A percentile compares a stretch with the other conserved stretches of the same genome.
These are phyloP conservation scores for Pyrenula aspistea DNA, from an alignment of 495 filamentous ascomycete genomes.

Conservation along the genomic window DNA sequence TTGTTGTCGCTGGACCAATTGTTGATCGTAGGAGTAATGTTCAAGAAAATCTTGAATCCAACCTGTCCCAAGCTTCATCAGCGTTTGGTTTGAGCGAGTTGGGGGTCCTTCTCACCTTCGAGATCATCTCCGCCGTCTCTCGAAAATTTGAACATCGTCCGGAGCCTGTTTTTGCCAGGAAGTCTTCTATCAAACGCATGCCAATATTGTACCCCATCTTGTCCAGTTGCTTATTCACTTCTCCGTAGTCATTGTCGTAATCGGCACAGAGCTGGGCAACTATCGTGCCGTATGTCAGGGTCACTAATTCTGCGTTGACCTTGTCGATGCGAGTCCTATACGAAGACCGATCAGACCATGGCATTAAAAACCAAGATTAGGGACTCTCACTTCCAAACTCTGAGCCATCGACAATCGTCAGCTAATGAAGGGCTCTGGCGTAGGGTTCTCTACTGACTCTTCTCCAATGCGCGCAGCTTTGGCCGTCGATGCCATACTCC, in stretches of 20 bases:
- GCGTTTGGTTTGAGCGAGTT: neutral
- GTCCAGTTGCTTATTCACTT: conserved; percentile 92
- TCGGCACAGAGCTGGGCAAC: conserved; percentile 94
- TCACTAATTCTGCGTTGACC: conserved; percentile 87
- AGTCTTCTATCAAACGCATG: conserved; percentile 91
- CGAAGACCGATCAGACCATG: conserved; percentile 31
- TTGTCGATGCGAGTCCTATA: conserved; percentile 52
- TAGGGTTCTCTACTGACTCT: conserved; percentile 57
- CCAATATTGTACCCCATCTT: conserved; percentile 99
- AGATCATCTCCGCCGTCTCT: conserved; percentile 92
- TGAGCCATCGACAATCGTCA: conserved; percentile 27
- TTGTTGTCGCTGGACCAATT: conserved; percentile 96
- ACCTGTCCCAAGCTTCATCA: conserved; percentile 40
- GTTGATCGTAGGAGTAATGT: conserved; percentile 87
- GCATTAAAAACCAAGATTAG: conserved; percentile 9
- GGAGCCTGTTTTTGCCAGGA: conserved; percentile 84
- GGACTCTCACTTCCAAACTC: conserved; percentile 89
- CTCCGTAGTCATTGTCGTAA: conserved; percentile 80
- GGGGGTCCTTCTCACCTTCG: too few species aligned
- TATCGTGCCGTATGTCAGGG: conserved; percentile 94
- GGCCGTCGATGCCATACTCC: conserved; percentile 56
- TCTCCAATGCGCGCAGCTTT: conserved; percentile 92
- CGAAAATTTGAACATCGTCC: conserved; percentile 84
- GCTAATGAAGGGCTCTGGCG: conserved; percentile 7
- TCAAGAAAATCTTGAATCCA: conserved; percentile 98